A percentile compares a stretch with the other conserved stretches of the same genome.
phyloP scores from a whole-genome alignment of 192 early-diverging fungal species.

The Linnemannia schmuckeri region DNA sequence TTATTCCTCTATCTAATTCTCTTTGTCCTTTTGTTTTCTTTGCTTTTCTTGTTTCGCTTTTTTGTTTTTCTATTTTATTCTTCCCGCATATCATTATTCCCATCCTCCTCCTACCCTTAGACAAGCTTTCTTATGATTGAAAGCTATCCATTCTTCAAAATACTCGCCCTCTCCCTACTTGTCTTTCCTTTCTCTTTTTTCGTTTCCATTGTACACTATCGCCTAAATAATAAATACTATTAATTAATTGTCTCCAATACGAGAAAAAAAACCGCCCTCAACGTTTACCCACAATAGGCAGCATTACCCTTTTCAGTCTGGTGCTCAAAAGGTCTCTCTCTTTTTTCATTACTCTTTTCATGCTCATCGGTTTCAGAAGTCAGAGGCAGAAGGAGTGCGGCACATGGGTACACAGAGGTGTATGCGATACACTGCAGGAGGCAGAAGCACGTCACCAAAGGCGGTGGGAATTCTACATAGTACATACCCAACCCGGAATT shows the following conservation, averaged over 20 bases:
- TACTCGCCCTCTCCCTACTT: background rate
- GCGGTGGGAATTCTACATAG: background rate
- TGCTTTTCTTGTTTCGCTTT: constrained; percentile 2
- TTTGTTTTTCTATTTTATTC: background rate
- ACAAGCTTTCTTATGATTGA: background rate
- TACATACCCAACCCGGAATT: background rate
- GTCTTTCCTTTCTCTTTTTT: background rate
- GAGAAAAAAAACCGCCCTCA: background rate
- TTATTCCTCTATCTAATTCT: background rate
- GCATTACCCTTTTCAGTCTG: too few relatives aligned
- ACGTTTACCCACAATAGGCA: too few relatives aligned
- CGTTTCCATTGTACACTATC: background rate
- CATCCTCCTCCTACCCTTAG: background rate
- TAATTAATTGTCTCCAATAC: background rate
- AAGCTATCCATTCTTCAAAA: background rate
- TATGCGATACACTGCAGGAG: background rate
- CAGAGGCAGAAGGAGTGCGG: too few relatives aligned
- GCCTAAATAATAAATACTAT: background rate
- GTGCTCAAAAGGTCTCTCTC: background rate
- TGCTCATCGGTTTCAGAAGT: background rate
- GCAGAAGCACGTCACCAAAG: background rate
- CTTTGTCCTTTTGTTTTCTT: background rate
- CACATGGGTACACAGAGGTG: too few relatives aligned
- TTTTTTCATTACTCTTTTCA: background rate
- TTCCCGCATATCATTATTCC: background rate